Conservation (phyloP, 2,329 filamentous ascomycete genomes). For the Fusarium floridanum region DNA sequence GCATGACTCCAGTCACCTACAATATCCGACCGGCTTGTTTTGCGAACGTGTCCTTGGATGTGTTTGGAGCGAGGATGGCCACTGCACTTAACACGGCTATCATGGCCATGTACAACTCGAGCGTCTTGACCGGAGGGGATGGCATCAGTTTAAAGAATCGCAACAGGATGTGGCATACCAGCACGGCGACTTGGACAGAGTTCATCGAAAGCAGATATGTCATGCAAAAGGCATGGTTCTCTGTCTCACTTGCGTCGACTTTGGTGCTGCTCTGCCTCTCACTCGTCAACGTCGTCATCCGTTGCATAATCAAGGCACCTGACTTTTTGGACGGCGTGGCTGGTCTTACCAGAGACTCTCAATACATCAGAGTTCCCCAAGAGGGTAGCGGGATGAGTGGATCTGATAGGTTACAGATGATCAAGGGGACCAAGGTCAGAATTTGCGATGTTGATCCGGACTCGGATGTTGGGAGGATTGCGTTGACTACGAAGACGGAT, state of each 20-base stretch:
- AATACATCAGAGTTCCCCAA: background rate
- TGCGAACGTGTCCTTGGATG: background rate
- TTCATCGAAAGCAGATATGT: conserved; percentile 5
- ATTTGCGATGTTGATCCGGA: conserved; percentile 12
- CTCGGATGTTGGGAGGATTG: conserved; percentile 5
- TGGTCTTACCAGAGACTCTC: conserved; percentile 13
- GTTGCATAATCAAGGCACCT: conserved; percentile 7
- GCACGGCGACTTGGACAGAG: conserved; percentile 5
- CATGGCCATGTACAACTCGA: background rate
- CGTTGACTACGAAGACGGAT: conserved; percentile 4
- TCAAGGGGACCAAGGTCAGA: background rate
- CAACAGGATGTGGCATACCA: conserved; percentile 5
- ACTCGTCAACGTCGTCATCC: background rate
- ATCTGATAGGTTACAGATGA: background rate
- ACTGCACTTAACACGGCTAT: background rate
- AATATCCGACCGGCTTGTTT: background rate
- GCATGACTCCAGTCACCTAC: background rate
- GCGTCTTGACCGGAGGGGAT: background rate
- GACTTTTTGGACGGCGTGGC: conserved; percentile 20
- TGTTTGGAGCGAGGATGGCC: background rate
- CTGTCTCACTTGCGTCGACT: background rate
- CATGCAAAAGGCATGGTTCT: conserved; percentile 11
- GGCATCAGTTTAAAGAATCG: background rate
- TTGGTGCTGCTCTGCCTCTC: conserved; percentile 3
- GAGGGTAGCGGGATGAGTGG: conserved; percentile 14